A percentile compares a stretch with the other conserved stretches of the same genome.
Conservation (phyloP, 1,284 basidiomycete genomes). For the Cronartium quercuum region DNA sequence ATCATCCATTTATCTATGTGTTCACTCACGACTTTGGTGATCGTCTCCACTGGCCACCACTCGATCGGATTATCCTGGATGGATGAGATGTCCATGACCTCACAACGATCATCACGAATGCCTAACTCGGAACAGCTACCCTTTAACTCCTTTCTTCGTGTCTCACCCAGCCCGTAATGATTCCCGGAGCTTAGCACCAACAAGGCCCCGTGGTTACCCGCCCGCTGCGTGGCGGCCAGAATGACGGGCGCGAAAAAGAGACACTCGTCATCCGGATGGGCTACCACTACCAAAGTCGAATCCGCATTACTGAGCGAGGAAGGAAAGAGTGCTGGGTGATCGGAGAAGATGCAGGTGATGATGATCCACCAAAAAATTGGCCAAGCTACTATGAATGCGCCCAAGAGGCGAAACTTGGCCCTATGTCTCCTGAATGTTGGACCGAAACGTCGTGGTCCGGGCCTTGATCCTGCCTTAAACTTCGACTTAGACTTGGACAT, state of each 20-base stretch:
- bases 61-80: constrained; percentile 71
- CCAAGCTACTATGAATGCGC: constrained; percentile 3
- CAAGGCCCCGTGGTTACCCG: constrained; percentile 21
- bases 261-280: constrained; percentile 85
- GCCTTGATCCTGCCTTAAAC: background rate
- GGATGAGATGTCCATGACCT: constrained; percentile 63
- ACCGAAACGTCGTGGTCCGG: background rate
- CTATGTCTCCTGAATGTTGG: constrained; percentile 9
- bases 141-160: constrained; percentile 62
- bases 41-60: constrained; percentile 61
- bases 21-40: constrained; percentile 59
- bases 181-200: constrained; percentile 54
- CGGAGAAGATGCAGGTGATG: constrained; percentile 3
- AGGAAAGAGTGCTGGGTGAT: constrained; percentile 26
- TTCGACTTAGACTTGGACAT: background rate
- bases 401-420: constrained; percentile 7
- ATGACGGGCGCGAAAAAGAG: constrained; percentile 85
- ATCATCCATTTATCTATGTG: constrained; percentile 61
- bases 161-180: constrained; percentile 68
- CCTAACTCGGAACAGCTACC: constrained; percentile 43
- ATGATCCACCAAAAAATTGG: constrained; percentile 16
- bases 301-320: constrained; percentile 3
- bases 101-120: constrained; percentile 55
- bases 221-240: constrained; percentile 20
- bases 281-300: constrained; percentile 63